Evolutionary conservation across 305 asterid genomes (phyloP).

Genomic region (Striga hermonthica): DNA sequence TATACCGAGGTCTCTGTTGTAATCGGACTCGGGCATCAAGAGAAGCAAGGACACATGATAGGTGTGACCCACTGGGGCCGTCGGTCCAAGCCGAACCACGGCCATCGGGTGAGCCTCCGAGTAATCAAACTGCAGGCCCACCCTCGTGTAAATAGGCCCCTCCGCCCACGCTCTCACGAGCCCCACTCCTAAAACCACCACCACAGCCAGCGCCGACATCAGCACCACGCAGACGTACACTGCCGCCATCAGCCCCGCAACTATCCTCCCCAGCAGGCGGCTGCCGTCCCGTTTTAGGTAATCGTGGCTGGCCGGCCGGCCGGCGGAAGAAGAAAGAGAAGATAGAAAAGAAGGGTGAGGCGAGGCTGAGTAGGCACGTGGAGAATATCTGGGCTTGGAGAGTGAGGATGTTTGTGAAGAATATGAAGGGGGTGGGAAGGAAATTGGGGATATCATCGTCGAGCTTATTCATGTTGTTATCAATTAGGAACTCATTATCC

Average conservation of each 20-base stretch:
- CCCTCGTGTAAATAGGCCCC: conserved; percentile 53
- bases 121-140: conserved; percentile 62
- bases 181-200: conserved; percentile 55
- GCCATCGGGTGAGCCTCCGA: conserved; percentile 57
- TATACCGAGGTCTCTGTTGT: conserved; percentile 72
- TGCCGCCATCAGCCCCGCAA: conserved; percentile 60
- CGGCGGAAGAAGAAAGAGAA: conserved; percentile 31
- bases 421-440: conserved; percentile 31
- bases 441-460: conserved; percentile 18
- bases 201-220: conserved; percentile 36
- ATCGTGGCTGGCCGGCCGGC: conserved; percentile 16
- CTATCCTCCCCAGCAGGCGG: conserved; percentile 43
- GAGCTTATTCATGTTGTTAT: too few relatives aligned
- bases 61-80: conserved; percentile 52
- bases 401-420: conserved; percentile 41
- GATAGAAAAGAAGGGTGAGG: conserved; percentile 44
- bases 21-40: conserved; percentile 82
- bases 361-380: conserved; percentile 34
- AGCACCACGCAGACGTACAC: conserved; percentile 52
- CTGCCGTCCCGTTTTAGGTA: conserved; percentile 21
- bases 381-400: conserved; percentile 41
- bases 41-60: conserved; percentile 57
- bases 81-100: conserved; percentile 32
- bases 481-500: conserved; percentile 2
- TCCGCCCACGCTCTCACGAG: conserved; percentile 65